Evolutionary conservation across 2,329 filamentous ascomycete genomes (phyloP).

Genomic region (Fusarium veterinarium): DNA sequence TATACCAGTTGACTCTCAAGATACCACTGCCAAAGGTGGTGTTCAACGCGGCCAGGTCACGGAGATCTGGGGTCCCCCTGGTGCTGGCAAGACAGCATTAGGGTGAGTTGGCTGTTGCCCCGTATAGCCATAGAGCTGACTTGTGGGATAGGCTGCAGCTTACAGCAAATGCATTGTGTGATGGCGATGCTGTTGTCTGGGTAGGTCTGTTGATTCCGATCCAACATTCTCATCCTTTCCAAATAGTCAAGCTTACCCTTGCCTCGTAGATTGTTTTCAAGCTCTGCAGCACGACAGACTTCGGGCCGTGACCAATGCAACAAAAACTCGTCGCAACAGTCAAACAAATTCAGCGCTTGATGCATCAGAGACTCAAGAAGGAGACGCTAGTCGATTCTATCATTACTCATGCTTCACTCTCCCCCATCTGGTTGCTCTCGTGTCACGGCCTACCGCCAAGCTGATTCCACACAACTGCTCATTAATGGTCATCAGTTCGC

Average conservation of each 20-base stretch:
- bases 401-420: slow-evolving; percentile 70
- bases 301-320: slow-evolving; percentile 39
- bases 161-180: slow-evolving; percentile 70
- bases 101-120: slow-evolving; percentile 65
- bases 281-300: slow-evolving; percentile 48
- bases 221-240: background rate
- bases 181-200: slow-evolving; percentile 78
- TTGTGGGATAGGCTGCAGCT: slow-evolving; percentile 73
- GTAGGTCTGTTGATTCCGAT: slow-evolving; percentile 70
- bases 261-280: slow-evolving; percentile 60
- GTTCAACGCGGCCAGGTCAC: slow-evolving; percentile 81
- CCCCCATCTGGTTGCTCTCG: slow-evolving; percentile 78
- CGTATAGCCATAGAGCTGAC: slow-evolving; percentile 20
- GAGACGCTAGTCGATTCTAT: slow-evolving; percentile 51
- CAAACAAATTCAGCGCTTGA: slow-evolving; percentile 11
- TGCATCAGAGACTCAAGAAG: slow-evolving; percentile 24
- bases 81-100: slow-evolving; percentile 85
- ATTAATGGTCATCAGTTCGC: slow-evolving; percentile 80
- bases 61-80: slow-evolving; percentile 89
- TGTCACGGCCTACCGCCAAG: slow-evolving; percentile 72
- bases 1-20: slow-evolving; percentile 19
- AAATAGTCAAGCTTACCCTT: slow-evolving; percentile 13
- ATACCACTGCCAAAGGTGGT: slow-evolving; percentile 58
- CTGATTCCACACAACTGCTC: slow-evolving; percentile 73
- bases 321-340: slow-evolving; percentile 16